A percentile compares a stretch with the other conserved stretches of the same genome.
These are phyloP conservation scores for Raphanus raphanistrum DNA, from an alignment of 345 rosid species.

Conservation along the genomic window DNA sequence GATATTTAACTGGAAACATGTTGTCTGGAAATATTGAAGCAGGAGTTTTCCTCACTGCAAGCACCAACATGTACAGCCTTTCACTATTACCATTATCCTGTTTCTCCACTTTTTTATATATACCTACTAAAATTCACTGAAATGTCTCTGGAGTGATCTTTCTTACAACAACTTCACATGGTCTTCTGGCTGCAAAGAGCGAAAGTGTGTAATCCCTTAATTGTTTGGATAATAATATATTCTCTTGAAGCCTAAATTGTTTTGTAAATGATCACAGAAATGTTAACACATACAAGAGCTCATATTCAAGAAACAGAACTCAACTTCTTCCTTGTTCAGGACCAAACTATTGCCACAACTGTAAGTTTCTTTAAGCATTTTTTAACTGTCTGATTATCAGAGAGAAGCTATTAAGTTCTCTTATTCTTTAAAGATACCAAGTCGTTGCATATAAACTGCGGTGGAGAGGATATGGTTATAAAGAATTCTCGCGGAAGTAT, in stretches of 20 bases:
- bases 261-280: background rate
- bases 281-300: background rate
- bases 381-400: background rate
- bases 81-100: background rate
- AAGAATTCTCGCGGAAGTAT: background rate
- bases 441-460: background rate
- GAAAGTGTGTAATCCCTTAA: constrained; percentile 17
- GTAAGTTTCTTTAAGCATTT: background rate
- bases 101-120: background rate
- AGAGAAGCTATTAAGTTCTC: background rate
- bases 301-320: background rate
- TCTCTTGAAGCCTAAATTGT: background rate
- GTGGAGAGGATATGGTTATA: background rate
- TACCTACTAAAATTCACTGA: background rate
- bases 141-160: constrained; percentile 33
- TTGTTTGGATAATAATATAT: background rate
- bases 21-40: constrained; percentile 34
- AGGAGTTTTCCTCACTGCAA: constrained; percentile 40
- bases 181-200: constrained; percentile 35
- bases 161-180: constrained; percentile 41
- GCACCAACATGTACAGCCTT: constrained; percentile 35
- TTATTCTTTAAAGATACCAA: background rate
- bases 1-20: constrained; percentile 40
- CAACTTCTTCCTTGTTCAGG: background rate
- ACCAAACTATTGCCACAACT: background rate